Evolutionary conservation across 352 stramenopile genomes (phyloP).

Genomic region (Pythium volutum): DNA sequence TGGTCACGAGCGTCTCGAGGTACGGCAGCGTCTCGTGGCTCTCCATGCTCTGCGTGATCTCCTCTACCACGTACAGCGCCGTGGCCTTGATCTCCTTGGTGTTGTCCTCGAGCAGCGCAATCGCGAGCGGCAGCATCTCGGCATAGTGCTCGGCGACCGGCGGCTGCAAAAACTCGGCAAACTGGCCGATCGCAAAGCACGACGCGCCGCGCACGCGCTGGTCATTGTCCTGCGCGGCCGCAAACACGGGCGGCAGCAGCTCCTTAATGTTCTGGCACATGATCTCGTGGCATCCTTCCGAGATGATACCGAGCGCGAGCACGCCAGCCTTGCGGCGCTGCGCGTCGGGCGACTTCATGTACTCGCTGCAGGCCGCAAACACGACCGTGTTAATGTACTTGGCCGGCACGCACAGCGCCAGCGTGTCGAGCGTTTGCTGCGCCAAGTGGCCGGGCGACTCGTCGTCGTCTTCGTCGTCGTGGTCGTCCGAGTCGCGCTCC

Average conservation of each 20-base stretch:
- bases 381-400: conserved; percentile 84
- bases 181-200: conserved; percentile 98
- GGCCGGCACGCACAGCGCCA: conserved; percentile 72
- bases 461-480: conserved; percentile 60
- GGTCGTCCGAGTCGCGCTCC: conserved; percentile 53
- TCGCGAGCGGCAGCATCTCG: conserved; percentile 96
- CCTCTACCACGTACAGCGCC: conserved; percentile 97
- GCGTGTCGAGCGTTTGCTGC: conserved; percentile 83
- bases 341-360: conserved; percentile 88
- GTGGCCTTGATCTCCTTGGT: conserved; percentile 94
- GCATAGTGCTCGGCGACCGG: conserved; percentile 94
- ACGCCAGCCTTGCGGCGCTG: conserved; percentile 95
- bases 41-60: conserved; percentile 98
- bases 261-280: conserved; percentile 94
- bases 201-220: conserved; percentile 95
- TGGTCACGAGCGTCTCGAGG: conserved; percentile 94
- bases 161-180: conserved; percentile 97
- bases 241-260: conserved; percentile 92
- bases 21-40: conserved; percentile 93
- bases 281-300: conserved; percentile 94
- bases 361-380: conserved; percentile 80
- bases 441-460: conserved; percentile 78
- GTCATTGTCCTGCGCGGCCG: conserved; percentile 88
- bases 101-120: conserved; percentile 93
- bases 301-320: conserved; percentile 95